Percentiles rank a stretch among this genome's conserved stretches.
phyloP scores from a whole-genome alignment of 2,329 filamentous ascomycete genomes.

The Cryphonectria carpinicola region DNA sequence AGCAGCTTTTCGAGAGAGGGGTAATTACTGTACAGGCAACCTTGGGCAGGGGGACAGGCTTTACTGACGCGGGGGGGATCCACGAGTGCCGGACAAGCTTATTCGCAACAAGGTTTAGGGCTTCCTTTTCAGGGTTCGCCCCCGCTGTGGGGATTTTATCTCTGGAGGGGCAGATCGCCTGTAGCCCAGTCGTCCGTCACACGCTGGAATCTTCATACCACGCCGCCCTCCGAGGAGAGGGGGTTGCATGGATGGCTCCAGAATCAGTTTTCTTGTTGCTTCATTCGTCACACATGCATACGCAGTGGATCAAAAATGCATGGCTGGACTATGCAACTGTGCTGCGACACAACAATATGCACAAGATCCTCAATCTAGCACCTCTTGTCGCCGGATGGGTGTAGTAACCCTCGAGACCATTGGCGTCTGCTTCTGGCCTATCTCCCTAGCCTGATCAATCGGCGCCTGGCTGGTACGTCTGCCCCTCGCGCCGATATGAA shows the following conservation, averaged over 20 bases:
- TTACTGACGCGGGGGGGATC: neutral
- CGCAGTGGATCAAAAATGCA: neutral
- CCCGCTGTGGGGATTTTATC: neutral
- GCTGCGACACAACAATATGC: neutral
- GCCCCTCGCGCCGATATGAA: neutral
- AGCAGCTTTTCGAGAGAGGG: neutral
- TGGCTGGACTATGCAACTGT: neutral
- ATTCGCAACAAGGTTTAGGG: slow-evolving; percentile 20
- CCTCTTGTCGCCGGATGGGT: neutral
- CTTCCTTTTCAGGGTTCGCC: neutral
- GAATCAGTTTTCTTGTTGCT: neutral
- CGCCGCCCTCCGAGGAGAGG: neutral
- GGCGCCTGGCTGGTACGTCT: neutral
- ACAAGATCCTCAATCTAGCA: neutral
- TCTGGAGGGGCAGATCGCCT: neutral
- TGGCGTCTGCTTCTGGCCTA: neutral
- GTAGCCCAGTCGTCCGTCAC: neutral
- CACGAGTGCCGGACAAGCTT: slow-evolving; percentile 13
- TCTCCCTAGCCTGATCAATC: neutral
- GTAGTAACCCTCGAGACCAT: neutral
- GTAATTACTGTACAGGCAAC: neutral
- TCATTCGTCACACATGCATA: neutral
- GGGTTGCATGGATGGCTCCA: neutral
- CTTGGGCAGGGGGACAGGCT: neutral
- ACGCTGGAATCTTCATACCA: neutral